Percentiles rank a stretch among this genome's conserved stretches.
These are phyloP conservation scores for Penicillium olsonii DNA, from an alignment of 2,329 filamentous ascomycete genomes.

Conservation along the genomic window DNA sequence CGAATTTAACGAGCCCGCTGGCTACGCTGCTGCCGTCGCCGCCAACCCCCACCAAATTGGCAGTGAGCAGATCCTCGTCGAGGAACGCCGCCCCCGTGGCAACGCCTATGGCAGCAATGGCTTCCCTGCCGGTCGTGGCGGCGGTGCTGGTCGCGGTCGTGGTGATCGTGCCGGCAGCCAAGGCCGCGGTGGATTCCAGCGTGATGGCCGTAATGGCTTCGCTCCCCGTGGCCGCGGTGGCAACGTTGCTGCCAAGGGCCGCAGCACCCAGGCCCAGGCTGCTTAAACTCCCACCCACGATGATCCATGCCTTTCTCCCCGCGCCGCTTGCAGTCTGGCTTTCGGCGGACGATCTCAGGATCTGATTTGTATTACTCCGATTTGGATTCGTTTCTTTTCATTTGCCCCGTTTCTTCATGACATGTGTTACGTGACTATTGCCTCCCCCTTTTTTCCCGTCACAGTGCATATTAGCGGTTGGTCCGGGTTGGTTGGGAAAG, in stretches of 20 bases:
- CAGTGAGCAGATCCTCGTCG: slow-evolving; percentile 79
- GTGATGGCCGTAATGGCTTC: slow-evolving; percentile 68
- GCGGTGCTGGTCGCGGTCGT: slow-evolving; percentile 66
- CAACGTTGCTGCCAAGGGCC: slow-evolving; percentile 51
- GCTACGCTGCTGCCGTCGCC: slow-evolving; percentile 77
- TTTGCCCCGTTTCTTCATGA: slow-evolving; percentile 30
- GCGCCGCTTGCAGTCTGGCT: slow-evolving; percentile 2
- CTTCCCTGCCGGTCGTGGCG: slow-evolving; percentile 62
- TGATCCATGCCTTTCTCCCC: slow-evolving; percentile 13
- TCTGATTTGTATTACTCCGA: slow-evolving; percentile 43
- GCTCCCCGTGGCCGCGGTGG: slow-evolving; percentile 65
- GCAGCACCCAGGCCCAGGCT: slow-evolving; percentile 48
- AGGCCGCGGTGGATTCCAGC: slow-evolving; percentile 66
- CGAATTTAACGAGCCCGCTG: slow-evolving; percentile 80
- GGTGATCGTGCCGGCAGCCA: slow-evolving; percentile 67
- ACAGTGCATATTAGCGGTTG: slow-evolving; percentile 46
- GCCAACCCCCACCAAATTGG: slow-evolving; percentile 86
- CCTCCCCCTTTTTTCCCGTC: slow-evolving; percentile 28
- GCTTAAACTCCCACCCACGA: slow-evolving; percentile 33
- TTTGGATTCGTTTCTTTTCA: slow-evolving; percentile 25
- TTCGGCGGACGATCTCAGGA: slow-evolving; percentile 26
- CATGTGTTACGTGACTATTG: slow-evolving; percentile 42
- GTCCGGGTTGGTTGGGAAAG: slow-evolving; percentile 38
- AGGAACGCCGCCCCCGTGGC: slow-evolving; percentile 81
- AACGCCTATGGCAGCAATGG: slow-evolving; percentile 69